phyloP scores from a whole-genome alignment of 2,329 filamentous ascomycete genomes.

The Graphium sp. region DNA sequence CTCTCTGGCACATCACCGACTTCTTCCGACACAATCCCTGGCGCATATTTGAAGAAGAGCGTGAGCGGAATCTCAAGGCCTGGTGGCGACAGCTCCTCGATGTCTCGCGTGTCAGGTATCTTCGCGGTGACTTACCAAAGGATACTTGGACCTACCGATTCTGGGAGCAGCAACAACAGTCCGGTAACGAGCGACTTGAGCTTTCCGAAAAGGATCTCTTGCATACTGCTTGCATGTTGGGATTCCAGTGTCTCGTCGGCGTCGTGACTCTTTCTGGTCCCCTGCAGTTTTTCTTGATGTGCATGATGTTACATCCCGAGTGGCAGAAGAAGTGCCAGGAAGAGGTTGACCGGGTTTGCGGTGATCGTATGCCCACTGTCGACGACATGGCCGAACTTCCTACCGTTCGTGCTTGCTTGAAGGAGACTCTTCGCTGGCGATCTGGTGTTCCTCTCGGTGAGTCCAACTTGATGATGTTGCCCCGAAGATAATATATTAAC shows the following conservation, averaged over 20 bases:
- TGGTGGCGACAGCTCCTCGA: slow-evolving; percentile 28
- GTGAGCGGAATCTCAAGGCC: slow-evolving; percentile 22
- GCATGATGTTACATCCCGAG: slow-evolving; percentile 32
- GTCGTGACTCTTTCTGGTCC: slow-evolving; percentile 31
- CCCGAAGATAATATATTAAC: neutral
- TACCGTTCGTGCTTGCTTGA: slow-evolving; percentile 34
- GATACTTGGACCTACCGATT: slow-evolving; percentile 32
- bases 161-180: slow-evolving; percentile 21
- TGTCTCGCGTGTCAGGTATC: slow-evolving; percentile 21
- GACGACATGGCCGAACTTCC: slow-evolving; percentile 31
- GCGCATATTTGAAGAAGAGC: slow-evolving; percentile 25
- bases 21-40: slow-evolving; percentile 23
- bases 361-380: slow-evolving; percentile 31
- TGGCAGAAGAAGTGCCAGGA: slow-evolving; percentile 36
- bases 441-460: slow-evolving; percentile 34
- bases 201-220: slow-evolving; percentile 24
- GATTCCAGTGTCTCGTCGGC: slow-evolving; percentile 32
- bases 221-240: slow-evolving; percentile 31
- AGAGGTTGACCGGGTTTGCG: slow-evolving; percentile 38
- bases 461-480: slow-evolving; percentile 6
- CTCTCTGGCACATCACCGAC: slow-evolving; percentile 25
- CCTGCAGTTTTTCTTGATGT: slow-evolving; percentile 32
- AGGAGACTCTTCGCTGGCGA: slow-evolving; percentile 41
- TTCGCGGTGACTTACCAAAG: slow-evolving; percentile 19
- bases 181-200: slow-evolving; percentile 20